Percentiles rank a stretch among this genome's conserved stretches.
Evolutionary conservation across 2,329 filamentous ascomycete genomes (phyloP).

Genomic region (Phialocephala subalpina): DNA sequence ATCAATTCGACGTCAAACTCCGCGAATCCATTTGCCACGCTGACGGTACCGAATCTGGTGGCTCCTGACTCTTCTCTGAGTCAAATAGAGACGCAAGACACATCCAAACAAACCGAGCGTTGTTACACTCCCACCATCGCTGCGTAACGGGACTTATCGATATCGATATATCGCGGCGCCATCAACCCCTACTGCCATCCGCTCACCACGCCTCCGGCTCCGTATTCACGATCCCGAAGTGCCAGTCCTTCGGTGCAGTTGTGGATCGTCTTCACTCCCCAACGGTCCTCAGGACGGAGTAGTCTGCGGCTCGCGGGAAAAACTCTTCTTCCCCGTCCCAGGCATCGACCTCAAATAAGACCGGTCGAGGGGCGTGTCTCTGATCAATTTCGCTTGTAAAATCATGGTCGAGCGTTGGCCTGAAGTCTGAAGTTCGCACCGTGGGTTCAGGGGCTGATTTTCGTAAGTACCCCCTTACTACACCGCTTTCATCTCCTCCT

Average conservation of each 20-base stretch:
- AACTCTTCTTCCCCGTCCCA: constrained; percentile 19
- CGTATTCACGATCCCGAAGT: constrained; percentile 9
- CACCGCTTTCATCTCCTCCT: not conserved
- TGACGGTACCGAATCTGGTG: not conserved
- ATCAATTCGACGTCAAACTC: constrained; percentile 16
- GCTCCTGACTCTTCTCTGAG: not conserved
- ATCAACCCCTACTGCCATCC: not conserved
- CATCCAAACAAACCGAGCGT: not conserved
- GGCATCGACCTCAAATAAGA: constrained; percentile 2
- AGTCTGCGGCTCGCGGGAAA: constrained; percentile 1
- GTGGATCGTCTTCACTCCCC: not conserved
- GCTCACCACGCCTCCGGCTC: not conserved
- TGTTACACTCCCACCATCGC: not conserved
- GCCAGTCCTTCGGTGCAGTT: not conserved
- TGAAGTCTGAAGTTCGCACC: not conserved
- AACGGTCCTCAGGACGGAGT: not conserved
- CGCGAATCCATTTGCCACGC: not conserved
- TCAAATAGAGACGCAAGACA: not conserved
- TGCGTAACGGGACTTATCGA: not conserved
- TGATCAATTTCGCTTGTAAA: constrained; percentile 23
- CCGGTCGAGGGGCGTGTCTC: constrained; percentile 17
- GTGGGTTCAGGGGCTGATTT: constrained; percentile 16
- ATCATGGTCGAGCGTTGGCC: constrained; percentile 16
- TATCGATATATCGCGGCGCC: not conserved
- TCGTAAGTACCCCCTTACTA: constrained; percentile 12